These are phyloP conservation scores for Plenodomus biglobosus DNA, from an alignment of 2,329 filamentous ascomycete species.

Conservation along the genomic window DNA sequence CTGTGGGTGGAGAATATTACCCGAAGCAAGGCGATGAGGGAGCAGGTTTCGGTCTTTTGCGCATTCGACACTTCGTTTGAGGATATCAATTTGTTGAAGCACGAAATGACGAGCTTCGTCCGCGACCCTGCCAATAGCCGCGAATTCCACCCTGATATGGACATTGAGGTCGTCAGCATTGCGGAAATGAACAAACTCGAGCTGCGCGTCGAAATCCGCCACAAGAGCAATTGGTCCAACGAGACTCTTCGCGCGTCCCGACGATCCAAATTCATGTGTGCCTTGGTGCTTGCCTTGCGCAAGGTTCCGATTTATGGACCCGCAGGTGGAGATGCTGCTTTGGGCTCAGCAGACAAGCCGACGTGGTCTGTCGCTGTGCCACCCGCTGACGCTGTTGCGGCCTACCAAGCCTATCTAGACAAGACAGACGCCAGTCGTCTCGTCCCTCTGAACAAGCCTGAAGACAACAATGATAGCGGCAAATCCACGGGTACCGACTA, in stretches of 20 bases:
- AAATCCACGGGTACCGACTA: constrained; percentile 40
- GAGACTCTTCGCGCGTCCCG: constrained; percentile 77
- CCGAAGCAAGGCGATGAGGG: constrained; percentile 88
- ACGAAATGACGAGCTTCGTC: constrained; percentile 85
- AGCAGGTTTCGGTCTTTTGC: constrained; percentile 76
- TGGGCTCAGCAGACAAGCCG: constrained; percentile 68
- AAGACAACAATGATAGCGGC: constrained; percentile 28
- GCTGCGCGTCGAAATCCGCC: constrained; percentile 79
- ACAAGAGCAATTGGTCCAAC: constrained; percentile 71
- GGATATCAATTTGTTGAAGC: constrained; percentile 80
- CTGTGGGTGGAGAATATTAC: constrained; percentile 96
- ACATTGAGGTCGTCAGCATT: constrained; percentile 75
- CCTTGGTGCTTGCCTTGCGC: constrained; percentile 79
- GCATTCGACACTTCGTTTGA: constrained; percentile 86
- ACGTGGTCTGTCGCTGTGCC: constrained; percentile 76
- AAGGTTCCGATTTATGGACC: constrained; percentile 84
- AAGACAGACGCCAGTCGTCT: constrained; percentile 66
- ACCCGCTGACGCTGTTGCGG: constrained; percentile 65
- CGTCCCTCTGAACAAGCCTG: constrained; percentile 53
- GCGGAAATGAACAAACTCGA: constrained; percentile 85
- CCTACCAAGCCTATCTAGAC: constrained; percentile 54
- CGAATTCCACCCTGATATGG: constrained; percentile 85
- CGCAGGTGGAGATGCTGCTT: constrained; percentile 67
- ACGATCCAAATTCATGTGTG: constrained; percentile 96
- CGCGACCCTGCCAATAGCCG: constrained; percentile 79